Percentiles rank a stretch among this genome's conserved stretches.
Conservation (phyloP, 306 rosid species). For the Medicago arabica region DNA sequence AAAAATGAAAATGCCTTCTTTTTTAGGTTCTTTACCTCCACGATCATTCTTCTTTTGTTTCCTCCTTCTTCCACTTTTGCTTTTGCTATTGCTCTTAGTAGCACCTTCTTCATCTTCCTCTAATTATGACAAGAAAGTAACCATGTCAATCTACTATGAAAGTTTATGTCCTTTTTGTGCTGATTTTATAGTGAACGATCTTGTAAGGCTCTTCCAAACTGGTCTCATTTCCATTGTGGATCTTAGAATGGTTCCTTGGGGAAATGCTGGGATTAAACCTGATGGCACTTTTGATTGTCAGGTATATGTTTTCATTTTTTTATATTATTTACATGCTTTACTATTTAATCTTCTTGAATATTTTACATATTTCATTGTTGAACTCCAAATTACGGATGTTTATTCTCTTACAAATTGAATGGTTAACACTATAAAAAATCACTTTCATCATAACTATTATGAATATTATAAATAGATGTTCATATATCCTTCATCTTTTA, state of each 20-base stretch:
- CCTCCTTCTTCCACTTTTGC: slow-evolving; percentile 47
- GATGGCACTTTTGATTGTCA: slow-evolving; percentile 67
- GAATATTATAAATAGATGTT: no score
- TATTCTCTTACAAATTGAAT: no score
- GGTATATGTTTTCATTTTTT: slow-evolving; percentile 44
- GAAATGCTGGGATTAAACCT: slow-evolving; percentile 70
- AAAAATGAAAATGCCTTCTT: slow-evolving; percentile 46
- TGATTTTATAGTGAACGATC: slow-evolving; percentile 75
- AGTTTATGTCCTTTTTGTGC: slow-evolving; percentile 85
- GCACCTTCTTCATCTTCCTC: slow-evolving; percentile 8
- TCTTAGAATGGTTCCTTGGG: slow-evolving; percentile 92
- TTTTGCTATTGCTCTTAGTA: slow-evolving; percentile 44
- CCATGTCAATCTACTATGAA: slow-evolving; percentile 77
- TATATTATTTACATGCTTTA: background rate
- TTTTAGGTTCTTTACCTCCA: slow-evolving; percentile 63
- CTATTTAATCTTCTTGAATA: background rate
- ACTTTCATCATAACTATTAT: no score
- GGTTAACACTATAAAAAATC: no score
- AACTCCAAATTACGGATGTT: background rate
- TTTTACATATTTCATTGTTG: no score
- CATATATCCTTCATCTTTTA: no score
- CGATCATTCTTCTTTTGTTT: slow-evolving; percentile 64
- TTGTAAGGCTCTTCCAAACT: slow-evolving; percentile 69
- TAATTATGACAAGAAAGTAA: slow-evolving; percentile 48
- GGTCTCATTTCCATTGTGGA: slow-evolving; percentile 70